A percentile compares a stretch with the other conserved stretches of the same genome.
phyloP scores from a whole-genome alignment of 257 asterid genomes.

The Gentiana macrophylla region DNA sequence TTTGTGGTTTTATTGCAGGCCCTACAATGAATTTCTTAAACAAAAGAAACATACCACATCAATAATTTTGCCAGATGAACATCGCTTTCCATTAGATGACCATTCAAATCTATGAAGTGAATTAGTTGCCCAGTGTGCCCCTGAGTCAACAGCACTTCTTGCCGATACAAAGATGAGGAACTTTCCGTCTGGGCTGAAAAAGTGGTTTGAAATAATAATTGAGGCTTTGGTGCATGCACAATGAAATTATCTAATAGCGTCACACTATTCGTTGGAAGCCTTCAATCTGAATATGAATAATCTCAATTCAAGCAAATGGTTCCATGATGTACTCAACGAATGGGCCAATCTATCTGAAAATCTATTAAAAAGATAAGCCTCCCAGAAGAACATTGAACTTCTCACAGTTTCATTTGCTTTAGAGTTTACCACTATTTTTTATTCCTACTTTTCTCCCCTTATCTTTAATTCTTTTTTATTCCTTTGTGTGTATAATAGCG shows the following conservation, averaged over 20 bases:
- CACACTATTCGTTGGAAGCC: no score
- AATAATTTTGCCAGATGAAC: conserved; percentile 28
- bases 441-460: background rate
- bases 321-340: background rate
- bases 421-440: no score
- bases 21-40: background rate
- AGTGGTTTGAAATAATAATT: conserved; percentile 1
- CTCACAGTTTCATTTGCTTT: no score
- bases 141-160: conserved; percentile 66
- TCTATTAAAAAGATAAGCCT: no score
- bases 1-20: no score
- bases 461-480: background rate
- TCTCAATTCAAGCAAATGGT: background rate
- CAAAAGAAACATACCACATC: conserved; percentile 53
- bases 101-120: conserved; percentile 80
- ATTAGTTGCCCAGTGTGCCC: conserved; percentile 74
- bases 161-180: conserved; percentile 71
- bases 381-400: no score
- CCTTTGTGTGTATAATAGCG: no score
- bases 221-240: background rate
- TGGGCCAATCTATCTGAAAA: background rate
- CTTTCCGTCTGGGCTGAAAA: conserved; percentile 77
- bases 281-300: no score
- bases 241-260: no score
- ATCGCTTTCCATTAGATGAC: conserved; percentile 51